Evolutionary conservation across 2,329 filamentous ascomycete genomes (phyloP), one percentile per base, ranked within the genome.

Genomic region (Ceratocystis lukuohia): DNA sequence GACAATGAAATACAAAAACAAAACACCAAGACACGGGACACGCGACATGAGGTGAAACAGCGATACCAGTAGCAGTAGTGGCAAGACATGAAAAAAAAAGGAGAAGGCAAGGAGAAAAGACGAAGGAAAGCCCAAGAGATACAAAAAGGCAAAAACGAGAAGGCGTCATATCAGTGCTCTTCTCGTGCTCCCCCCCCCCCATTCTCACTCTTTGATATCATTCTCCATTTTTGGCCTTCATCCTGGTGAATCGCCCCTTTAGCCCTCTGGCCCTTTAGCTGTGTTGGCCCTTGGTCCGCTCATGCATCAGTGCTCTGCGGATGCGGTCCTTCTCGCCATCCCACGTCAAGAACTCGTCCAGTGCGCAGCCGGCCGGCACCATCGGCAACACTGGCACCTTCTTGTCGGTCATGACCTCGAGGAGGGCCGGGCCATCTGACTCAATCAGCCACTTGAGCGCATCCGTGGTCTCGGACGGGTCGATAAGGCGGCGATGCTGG

Each of bases 341-440:
- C 77, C 90, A 96, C 20, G 92, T 83, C 74, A 97, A 81, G 78
- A 97, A 96, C 77, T 97, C 94, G 74, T 97, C 91, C 72, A 99
- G 81, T 68, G 82, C 93, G 69, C 84, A 87, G 46, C 94, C 94
- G 48, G 85, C 87, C 2, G 93, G 93, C 61, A 99, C 94, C 94
- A 97, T 97, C 46, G 94, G 94, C 73, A 97, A 79, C n/a, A 99
- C 93, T 61, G 93, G 93, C 30, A 94, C 88, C 83, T 94, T 88
- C 79, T 87, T 88, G 76, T 97, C 94, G 3, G 90, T 94, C 64
- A 96, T 82, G 65, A 99, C 88, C 78, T 97, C 93, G 68, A 99
- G 81, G 70, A 97, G 82, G 50, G 92, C 92, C 22, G 94, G 94
- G n/a, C 93, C 94, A 37, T 96, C 66, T 7, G 69, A 66, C 30